These are phyloP conservation scores for Combretum micranthum DNA, from an alignment of 345 rosid species.

Conservation along the genomic window DNA sequence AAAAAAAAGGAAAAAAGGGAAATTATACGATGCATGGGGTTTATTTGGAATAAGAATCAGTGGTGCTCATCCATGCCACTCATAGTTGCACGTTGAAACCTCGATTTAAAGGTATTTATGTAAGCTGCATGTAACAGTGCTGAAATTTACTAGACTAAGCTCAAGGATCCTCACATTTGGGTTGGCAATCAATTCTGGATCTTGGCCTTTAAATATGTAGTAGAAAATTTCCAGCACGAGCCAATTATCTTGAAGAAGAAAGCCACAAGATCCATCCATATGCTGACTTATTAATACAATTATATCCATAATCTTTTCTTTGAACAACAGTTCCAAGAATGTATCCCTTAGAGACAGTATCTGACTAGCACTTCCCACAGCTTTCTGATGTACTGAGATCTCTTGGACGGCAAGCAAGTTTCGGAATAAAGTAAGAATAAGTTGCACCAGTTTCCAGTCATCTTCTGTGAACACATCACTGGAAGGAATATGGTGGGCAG, in stretches of 20 bases:
- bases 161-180: slow-evolving; percentile 40
- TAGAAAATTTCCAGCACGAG: slow-evolving; percentile 73
- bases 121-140: background rate
- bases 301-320: slow-evolving; percentile 79
- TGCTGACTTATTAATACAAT: slow-evolving; percentile 61
- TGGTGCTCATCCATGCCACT: too few relatives aligned
- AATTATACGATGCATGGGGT: too few relatives aligned
- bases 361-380: slow-evolving; percentile 57
- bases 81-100: too few relatives aligned
- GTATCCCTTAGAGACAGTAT: slow-evolving; percentile 67
- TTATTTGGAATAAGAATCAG: too few relatives aligned
- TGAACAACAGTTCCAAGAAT: slow-evolving; percentile 68
- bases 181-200: slow-evolving; percentile 56
- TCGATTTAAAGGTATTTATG: background rate
- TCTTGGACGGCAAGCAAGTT: slow-evolving; percentile 88
- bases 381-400: slow-evolving; percentile 54
- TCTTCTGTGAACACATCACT: slow-evolving; percentile 80
- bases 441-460: slow-evolving; percentile 96
- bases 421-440: slow-evolving; percentile 72
- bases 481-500: slow-evolving; percentile 16
- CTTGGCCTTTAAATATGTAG: slow-evolving; percentile 69
- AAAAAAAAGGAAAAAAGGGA: too few relatives aligned
- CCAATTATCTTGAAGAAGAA: slow-evolving; percentile 74
- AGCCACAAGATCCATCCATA: slow-evolving; percentile 37
- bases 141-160: slow-evolving; percentile 20